phyloP scores from a whole-genome alignment of 2,329 filamentous ascomycete species.

The Trichoderma gracile region DNA sequence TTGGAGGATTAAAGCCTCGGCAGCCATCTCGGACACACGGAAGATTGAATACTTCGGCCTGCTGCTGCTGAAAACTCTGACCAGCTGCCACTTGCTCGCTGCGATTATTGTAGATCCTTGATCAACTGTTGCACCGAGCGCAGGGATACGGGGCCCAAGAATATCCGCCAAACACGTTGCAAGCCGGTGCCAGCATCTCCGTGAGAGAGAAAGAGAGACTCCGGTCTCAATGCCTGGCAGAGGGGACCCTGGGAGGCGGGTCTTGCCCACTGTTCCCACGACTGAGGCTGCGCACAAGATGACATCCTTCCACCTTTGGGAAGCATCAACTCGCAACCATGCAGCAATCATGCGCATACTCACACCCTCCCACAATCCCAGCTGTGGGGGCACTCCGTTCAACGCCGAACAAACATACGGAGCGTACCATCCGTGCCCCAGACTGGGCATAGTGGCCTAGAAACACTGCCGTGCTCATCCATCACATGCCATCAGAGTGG shows the following conservation, averaged over 20 bases:
- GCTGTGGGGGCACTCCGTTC: constrained; percentile 13
- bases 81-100: background rate
- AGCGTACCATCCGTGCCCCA: background rate
- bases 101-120: constrained; percentile 4
- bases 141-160: background rate
- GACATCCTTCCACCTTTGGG: background rate
- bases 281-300: constrained; percentile 11
- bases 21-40: background rate
- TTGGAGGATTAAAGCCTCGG: background rate
- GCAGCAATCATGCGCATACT: constrained; percentile 22
- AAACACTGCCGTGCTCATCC: background rate
- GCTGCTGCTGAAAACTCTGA: background rate
- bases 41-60: background rate
- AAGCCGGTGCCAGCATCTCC: background rate
- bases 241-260: background rate
- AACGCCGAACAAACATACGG: background rate
- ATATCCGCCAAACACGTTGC: background rate
- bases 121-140: background rate
- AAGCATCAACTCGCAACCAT: constrained; percentile 1
- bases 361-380: constrained; percentile 13
- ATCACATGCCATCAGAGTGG: background rate
- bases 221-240: constrained; percentile 4
- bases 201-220: background rate
- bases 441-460: constrained; percentile 2
- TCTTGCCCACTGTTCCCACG: background rate